Evolutionary conservation across 2,329 filamentous ascomycete species (phyloP).

Genomic region (Aspergillus sp.): DNA sequence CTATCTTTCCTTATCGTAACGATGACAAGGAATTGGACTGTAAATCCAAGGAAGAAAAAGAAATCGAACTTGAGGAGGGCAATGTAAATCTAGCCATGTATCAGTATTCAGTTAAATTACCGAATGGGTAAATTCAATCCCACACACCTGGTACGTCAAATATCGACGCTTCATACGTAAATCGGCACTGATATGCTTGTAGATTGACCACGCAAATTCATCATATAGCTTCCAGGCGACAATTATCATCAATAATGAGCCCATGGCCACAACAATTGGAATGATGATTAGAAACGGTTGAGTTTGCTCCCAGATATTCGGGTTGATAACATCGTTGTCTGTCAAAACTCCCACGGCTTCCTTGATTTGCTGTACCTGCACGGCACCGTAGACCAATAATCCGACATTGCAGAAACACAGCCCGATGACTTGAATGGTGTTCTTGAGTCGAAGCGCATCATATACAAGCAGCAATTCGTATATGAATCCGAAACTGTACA

Average conservation of each 20-base stretch:
- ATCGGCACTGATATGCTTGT: slow-evolving; percentile 98
- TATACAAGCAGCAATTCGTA: slow-evolving; percentile 89
- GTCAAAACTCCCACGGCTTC: slow-evolving; percentile 65
- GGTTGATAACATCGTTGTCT: slow-evolving; percentile 44
- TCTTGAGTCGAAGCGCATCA: slow-evolving; percentile 90
- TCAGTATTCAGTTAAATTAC: neutral
- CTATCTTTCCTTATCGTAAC: slow-evolving; percentile 68
- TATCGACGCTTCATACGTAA: slow-evolving; percentile 95
- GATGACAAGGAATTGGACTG: slow-evolving; percentile 94
- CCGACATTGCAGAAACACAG: slow-evolving; percentile 90
- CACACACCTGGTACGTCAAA: slow-evolving; percentile 84
- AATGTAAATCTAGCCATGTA: slow-evolving; percentile 77
- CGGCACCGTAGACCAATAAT: slow-evolving; percentile 85
- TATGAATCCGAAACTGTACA: slow-evolving; percentile 96
- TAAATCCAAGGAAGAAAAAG: slow-evolving; percentile 99
- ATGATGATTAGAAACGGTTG: slow-evolving; percentile 80
- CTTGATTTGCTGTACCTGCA: slow-evolving; percentile 88
- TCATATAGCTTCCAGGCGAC: slow-evolving; percentile 95
- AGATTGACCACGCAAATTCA: slow-evolving; percentile 98
- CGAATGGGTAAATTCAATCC: neutral
- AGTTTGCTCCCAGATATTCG: slow-evolving; percentile 66
- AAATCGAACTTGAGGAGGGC: slow-evolving; percentile 98
- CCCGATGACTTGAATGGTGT: slow-evolving; percentile 97
- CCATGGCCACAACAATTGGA: slow-evolving; percentile 76
- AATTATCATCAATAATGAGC: slow-evolving; percentile 70